Percentiles rank a stretch among this genome's conserved stretches.
These are phyloP conservation scores for Saccharomyces pastorianus DNA, from an alignment of 1,139 yeast genomes.

Conservation along the genomic window DNA sequence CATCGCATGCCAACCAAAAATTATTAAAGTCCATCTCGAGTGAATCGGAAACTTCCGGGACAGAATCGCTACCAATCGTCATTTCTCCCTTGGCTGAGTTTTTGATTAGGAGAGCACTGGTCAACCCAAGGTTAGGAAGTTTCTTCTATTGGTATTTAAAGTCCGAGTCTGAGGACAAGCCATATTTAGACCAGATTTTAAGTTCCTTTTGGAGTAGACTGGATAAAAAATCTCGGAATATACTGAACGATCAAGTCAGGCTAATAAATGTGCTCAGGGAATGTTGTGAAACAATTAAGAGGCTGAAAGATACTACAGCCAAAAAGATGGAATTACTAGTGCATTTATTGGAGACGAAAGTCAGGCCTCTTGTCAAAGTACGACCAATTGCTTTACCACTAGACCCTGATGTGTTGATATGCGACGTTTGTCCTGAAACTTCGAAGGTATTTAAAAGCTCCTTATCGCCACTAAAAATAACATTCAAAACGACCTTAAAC, in stretches of 20 bases:
- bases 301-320: constrained; percentile 47
- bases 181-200: constrained; percentile 33
- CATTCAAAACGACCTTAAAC: constrained; percentile 58
- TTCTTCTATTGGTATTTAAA: constrained; percentile 87
- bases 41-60: constrained; percentile 8
- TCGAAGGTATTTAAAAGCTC: constrained; percentile 86
- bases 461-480: constrained; percentile 75
- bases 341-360: constrained; percentile 30
- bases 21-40: constrained; percentile 11
- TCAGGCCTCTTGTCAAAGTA: constrained; percentile 25
- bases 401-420: constrained; percentile 41
- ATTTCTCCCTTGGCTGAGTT: constrained; percentile 70
- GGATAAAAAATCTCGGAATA: constrained; percentile 16
- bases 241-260: constrained; percentile 38
- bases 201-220: constrained; percentile 32
- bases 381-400: constrained; percentile 30
- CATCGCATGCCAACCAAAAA: constrained; percentile 8
- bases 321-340: constrained; percentile 45
- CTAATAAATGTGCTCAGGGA: constrained; percentile 38
- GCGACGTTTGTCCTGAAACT: constrained; percentile 73
- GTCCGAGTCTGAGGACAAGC: constrained; percentile 75
- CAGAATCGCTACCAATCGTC: constrained; percentile 23
- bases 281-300: constrained; percentile 39
- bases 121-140: constrained; percentile 63
- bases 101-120: constrained; percentile 62